Percentiles rank a stretch among this genome's conserved stretches.
These are phyloP conservation scores for Saxophila tyrrhenica DNA, from an alignment of 495 filamentous ascomycete species.

Conservation along the genomic window DNA sequence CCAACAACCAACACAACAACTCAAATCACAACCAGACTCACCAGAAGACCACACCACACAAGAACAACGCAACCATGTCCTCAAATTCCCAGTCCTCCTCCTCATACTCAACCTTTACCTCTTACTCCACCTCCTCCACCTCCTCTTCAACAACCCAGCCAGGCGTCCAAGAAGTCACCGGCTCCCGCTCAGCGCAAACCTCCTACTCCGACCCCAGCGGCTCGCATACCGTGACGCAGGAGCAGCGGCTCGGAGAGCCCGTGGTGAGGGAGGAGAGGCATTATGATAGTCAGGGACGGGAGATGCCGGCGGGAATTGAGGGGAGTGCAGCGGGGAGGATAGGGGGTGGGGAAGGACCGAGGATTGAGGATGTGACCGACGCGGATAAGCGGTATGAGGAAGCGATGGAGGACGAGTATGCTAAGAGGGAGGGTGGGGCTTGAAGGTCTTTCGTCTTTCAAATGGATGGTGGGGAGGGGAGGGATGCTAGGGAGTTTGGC, in stretches of 20 bases:
- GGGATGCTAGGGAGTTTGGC: no score
- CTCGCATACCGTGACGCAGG: not conserved
- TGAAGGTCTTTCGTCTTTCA: no score
- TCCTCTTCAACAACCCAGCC: constrained; percentile 1
- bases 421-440: constrained; percentile 14
- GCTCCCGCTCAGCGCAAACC: not conserved
- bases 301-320: constrained; percentile 6
- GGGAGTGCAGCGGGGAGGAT: constrained; percentile 16
- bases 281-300: constrained; percentile 5
- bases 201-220: constrained; percentile 4
- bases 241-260: constrained; percentile 10
- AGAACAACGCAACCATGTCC: not conserved
- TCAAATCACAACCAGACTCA: not conserved
- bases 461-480: no score
- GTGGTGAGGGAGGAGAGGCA: not conserved
- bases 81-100: not conserved
- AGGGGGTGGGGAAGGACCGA: constrained; percentile 15
- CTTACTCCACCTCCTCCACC: constrained; percentile 1
- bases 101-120: no score
- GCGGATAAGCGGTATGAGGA: constrained; percentile 23
- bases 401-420: constrained; percentile 13
- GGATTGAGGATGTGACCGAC: constrained; percentile 24
- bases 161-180: not conserved
- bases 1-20: no score
- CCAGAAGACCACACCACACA: not conserved